Conservation (phyloP, 345 rosid genomes). For the Turritis glabra region DNA sequence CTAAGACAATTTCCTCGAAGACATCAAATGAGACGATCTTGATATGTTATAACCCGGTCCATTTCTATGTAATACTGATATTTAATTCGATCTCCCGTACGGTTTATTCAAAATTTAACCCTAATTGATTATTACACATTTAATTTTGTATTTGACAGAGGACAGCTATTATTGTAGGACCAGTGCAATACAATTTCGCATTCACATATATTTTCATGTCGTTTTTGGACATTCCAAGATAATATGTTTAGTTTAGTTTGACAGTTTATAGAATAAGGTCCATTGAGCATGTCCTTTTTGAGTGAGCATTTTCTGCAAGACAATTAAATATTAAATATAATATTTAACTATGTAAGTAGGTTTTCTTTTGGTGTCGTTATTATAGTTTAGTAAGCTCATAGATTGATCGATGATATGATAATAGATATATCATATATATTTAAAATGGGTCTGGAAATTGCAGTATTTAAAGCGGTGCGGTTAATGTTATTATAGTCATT, state of each 20-base stretch:
- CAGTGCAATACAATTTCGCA: constrained; percentile 30
- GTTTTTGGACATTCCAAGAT: constrained; percentile 32
- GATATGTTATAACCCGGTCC: constrained; percentile 33
- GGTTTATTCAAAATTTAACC: background rate
- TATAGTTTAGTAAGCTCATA: background rate
- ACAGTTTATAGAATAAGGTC: constrained; percentile 14
- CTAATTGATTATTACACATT: background rate
- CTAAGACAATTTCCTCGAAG: constrained; percentile 60
- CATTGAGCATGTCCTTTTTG: constrained; percentile 4
- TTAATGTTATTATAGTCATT: background rate
- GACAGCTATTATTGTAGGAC: constrained; percentile 44
- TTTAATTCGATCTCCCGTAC: constrained; percentile 6
- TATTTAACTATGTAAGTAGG: background rate
- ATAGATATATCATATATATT: background rate
- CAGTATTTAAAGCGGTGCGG: constrained; percentile 31
- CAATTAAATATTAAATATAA: background rate
- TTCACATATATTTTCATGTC: constrained; percentile 35
- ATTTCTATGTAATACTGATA: background rate
- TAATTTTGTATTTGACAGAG: constrained; percentile 23
- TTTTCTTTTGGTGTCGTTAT: background rate
- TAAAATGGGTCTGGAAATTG: background rate
- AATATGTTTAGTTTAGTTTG: constrained; percentile 24
- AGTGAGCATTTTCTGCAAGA: constrained; percentile 1
- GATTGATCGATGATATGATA: background rate
- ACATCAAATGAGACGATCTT: constrained; percentile 48